Conservation (phyloP, 805 yeast species). For the Helenozyma rhizophorensis region DNA sequence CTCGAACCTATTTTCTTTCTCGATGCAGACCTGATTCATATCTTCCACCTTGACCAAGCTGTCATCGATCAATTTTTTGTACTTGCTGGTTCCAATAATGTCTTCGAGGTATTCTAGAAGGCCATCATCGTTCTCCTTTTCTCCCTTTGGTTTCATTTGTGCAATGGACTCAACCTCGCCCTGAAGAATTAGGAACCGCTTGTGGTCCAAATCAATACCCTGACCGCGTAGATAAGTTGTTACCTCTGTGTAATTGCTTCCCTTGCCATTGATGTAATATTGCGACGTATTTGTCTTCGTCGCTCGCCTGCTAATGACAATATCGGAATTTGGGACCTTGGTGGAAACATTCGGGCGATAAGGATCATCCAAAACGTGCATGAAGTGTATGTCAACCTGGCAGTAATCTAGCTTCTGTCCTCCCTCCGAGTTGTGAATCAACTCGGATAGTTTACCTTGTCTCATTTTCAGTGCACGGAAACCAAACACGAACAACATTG, state of each 20-base stretch:
- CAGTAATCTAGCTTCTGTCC: slow-evolving; percentile 60
- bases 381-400: slow-evolving; percentile 87
- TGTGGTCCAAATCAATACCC: slow-evolving; percentile 93
- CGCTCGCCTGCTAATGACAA: slow-evolving; percentile 80
- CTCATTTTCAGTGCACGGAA: slow-evolving; percentile 96
- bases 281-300: slow-evolving; percentile 69
- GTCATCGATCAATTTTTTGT: slow-evolving; percentile 72
- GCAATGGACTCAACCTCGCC: slow-evolving; percentile 99
- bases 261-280: slow-evolving; percentile 67
- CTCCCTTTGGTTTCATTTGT: slow-evolving; percentile 98
- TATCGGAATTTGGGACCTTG: slow-evolving; percentile 48
- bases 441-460: slow-evolving; percentile 86
- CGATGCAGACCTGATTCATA: slow-evolving; percentile 75
- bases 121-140: slow-evolving; percentile 88
- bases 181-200: slow-evolving; percentile 88
- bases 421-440: slow-evolving; percentile 85
- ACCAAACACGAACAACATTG: slow-evolving; percentile 94
- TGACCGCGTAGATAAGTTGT: slow-evolving; percentile 66
- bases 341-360: slow-evolving; percentile 28
- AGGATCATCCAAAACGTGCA: slow-evolving; percentile 61
- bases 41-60: slow-evolving; percentile 57
- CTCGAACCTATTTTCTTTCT: slow-evolving; percentile 74
- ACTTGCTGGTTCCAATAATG: slow-evolving; percentile 89
- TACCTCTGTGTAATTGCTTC: slow-evolving; percentile 74
- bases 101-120: slow-evolving; percentile 91